Base-by-base conservation (phyloP, 805 yeast genomes). In the Millerozyma miso region DNA sequence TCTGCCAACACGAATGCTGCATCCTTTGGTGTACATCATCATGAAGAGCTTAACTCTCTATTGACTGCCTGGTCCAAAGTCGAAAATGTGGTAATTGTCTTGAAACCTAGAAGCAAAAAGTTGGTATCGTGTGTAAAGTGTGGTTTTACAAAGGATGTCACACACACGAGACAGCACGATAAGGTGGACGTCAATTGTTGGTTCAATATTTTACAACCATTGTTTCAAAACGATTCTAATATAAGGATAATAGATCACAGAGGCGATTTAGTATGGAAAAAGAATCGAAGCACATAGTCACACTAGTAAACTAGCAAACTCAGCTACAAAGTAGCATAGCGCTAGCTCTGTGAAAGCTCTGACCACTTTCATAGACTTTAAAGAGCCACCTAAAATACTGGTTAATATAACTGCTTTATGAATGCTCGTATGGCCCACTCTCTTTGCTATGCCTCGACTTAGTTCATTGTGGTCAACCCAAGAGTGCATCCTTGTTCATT, bases 41-140 rank as follows among this genome's bases (percentile, higher is more conserved):
- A 15, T 32, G 34, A 13, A 13, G 34, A 32, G 14, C 32, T 45
- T n/a, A 38, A 41, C 19, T 36, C 43, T 3, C 51, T 60, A 31
- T 38, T 60, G 43, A 19, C 42, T n/a, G 41, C 44, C 36, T 33
- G 48, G 18, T 35, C 65, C 2, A 38, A 51, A 3, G 54, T 66
- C 19, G 49, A 54, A 5, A 39, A 41, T 29, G 43, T 67, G 18
- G 48, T 49, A 1, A 54, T 67, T 7, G 53, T 55, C 4, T 52
- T 66, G 34, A 55, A 52, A 39, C 54, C 63, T 33, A 49, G 49
- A 13, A 55, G 53, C 1, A 48, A 39, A 26, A 51, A 47, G 15
- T 41, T 58, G 35, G 58, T 55, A 31, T 57, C 64, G 1, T 67
- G 73, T 49, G 51, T 50, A 13, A 62, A 56, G n/a, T 67, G 73